Evolutionary conservation across 164 flowering plant species (phyloP).

Genomic region (Stephania japonica): DNA sequence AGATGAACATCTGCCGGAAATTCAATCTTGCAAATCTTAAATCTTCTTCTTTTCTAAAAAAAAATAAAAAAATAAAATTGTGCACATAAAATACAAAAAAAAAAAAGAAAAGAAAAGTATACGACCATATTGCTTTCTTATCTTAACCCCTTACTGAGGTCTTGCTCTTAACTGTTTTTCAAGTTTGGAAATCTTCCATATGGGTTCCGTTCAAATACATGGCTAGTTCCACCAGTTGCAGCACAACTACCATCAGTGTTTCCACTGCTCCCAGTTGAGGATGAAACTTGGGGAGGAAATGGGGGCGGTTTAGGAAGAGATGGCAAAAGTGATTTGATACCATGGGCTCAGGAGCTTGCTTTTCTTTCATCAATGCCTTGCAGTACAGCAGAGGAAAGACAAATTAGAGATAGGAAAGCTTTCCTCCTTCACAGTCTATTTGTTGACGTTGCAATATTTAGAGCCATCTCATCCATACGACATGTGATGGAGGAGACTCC

Average conservation of each 20-base stretch:
- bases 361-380: slow-evolving; percentile 90
- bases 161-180: slow-evolving; percentile 11
- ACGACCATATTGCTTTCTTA: not conserved
- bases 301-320: slow-evolving; percentile 96
- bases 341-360: slow-evolving; percentile 76
- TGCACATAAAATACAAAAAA: too few relatives aligned
- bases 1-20: not conserved
- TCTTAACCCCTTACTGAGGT: not conserved
- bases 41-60: too few relatives aligned
- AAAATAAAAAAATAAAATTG: too few relatives aligned
- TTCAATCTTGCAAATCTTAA: not conserved
- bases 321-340: slow-evolving; percentile 64
- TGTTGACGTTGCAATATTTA: slow-evolving; percentile 91
- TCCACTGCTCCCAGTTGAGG: slow-evolving; percentile 85
- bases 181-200: slow-evolving; percentile 99
- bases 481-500: slow-evolving; percentile 44
- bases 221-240: slow-evolving; percentile 91
- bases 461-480: slow-evolving; percentile 58
- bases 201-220: slow-evolving; percentile 97
- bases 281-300: slow-evolving; percentile 90
- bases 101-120: too few relatives aligned
- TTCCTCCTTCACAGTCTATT: slow-evolving; percentile 92
- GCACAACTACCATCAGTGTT: slow-evolving; percentile 59
- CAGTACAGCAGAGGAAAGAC: slow-evolving; percentile 90
- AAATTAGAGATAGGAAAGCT: slow-evolving; percentile 84